Evolutionary conservation across 306 rosid species (phyloP).

Genomic region (Astragalus glycyphyllos): DNA sequence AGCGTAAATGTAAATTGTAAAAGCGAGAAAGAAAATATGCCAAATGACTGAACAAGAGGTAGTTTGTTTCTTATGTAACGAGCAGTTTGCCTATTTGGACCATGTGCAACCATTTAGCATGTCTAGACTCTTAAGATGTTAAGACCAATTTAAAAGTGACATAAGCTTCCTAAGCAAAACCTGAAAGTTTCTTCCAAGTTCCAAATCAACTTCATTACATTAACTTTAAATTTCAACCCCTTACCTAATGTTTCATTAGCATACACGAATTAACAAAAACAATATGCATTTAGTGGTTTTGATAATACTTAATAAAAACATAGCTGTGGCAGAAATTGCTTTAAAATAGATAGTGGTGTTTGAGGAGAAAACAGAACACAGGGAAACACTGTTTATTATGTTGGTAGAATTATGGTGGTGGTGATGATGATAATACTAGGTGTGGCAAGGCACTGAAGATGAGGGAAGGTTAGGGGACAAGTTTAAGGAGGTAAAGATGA

Average conservation of each 20-base stretch:
- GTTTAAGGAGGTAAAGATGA: background rate
- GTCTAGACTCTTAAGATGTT: background rate
- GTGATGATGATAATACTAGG: background rate
- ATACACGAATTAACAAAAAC: background rate
- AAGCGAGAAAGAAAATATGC: background rate
- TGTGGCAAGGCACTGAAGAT: background rate
- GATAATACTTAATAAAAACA: background rate
- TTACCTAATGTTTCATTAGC: background rate
- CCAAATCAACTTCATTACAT: background rate
- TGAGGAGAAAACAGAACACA: background rate
- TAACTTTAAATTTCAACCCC: background rate
- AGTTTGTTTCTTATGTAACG: background rate
- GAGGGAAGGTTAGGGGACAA: background rate
- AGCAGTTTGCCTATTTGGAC: conserved; percentile 5
- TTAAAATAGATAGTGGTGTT: background rate
- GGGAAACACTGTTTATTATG: background rate
- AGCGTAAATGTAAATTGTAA: conserved; percentile 12
- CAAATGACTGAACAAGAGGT: background rate
- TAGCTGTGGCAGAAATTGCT: no score
- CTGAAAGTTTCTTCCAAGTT: background rate
- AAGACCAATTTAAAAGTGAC: background rate
- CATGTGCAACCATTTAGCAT: background rate
- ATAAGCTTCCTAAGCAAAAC: background rate
- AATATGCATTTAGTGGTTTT: background rate
- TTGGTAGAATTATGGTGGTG: background rate